A percentile compares a stretch with the other conserved stretches of the same genome.
Conservation (phyloP, 305 asterid species). For the Salvia sclarea region DNA sequence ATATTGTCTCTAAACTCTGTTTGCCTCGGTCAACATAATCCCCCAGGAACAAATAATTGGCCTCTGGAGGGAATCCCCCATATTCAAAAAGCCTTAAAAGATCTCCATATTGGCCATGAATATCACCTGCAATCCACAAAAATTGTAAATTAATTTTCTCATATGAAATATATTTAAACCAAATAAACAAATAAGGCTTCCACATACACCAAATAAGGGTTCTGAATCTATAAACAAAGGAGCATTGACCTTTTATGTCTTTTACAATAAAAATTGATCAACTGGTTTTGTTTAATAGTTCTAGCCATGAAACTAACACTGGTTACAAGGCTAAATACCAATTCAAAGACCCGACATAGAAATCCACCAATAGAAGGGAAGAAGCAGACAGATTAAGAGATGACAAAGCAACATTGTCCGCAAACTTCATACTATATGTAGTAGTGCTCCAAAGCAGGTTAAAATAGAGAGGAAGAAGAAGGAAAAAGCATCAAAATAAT, state of each 20-base stretch:
- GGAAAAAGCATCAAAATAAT: neutral
- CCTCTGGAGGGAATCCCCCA: conserved; percentile 80
- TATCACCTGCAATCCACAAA: conserved; percentile 59
- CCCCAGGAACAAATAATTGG: conserved; percentile 74
- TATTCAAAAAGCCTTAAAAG: conserved; percentile 76
- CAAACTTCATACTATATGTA: neutral
- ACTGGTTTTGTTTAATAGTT: neutral
- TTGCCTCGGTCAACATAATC: conserved; percentile 83
- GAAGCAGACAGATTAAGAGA: neutral
- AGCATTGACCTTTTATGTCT: neutral
- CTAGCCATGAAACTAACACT: neutral
- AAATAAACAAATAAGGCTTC: conserved; percentile 1
- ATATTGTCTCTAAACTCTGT: conserved; percentile 74
- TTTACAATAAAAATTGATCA: conserved; percentile 1
- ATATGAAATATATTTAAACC: too few species aligned
- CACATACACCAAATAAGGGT: neutral
- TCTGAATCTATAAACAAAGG: neutral
- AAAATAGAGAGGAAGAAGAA: neutral
- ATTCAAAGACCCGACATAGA: too few species aligned
- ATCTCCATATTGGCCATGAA: conserved; percentile 80
- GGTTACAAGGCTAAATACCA: neutral
- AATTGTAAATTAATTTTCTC: conserved; percentile 8
- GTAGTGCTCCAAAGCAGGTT: neutral
- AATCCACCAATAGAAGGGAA: too few species aligned
- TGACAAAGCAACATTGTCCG: neutral